Evolutionary conservation across 306 rosid species (phyloP).

Genomic region (Fagus crenata): DNA sequence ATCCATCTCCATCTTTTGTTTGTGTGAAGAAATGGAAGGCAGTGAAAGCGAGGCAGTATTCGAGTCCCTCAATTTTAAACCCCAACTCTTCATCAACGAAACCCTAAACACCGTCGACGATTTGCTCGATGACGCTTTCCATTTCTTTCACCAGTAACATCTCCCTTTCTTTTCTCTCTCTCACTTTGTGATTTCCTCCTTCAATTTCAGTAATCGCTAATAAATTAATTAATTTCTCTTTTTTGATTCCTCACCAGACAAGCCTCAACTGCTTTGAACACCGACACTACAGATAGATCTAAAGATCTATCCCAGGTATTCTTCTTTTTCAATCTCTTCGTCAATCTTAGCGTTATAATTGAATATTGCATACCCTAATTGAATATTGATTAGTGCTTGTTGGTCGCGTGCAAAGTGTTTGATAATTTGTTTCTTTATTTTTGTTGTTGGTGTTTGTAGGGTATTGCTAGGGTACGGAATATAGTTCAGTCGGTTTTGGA

Average conservation of each 20-base stretch:
- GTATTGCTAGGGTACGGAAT: slow-evolving; percentile 44
- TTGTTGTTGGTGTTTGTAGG: slow-evolving; percentile 39
- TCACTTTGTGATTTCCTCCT: not conserved
- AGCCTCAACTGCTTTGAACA: slow-evolving; percentile 50
- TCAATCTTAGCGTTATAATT: too few species aligned
- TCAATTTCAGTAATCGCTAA: not conserved
- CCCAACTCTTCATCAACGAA: slow-evolving; percentile 72
- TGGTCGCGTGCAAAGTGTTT: not conserved
- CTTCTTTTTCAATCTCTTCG: not conserved
- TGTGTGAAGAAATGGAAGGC: slow-evolving; percentile 17
- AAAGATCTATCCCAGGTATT: slow-evolving; percentile 58
- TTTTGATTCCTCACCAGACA: slow-evolving; percentile 43
- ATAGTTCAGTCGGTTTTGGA: slow-evolving; percentile 58
- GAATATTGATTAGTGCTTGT: not conserved
- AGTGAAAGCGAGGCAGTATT: slow-evolving; percentile 63
- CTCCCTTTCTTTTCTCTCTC: not conserved
- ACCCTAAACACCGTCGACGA: slow-evolving; percentile 66
- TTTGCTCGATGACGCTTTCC: slow-evolving; percentile 57
- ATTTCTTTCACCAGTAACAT: slow-evolving; percentile 54
- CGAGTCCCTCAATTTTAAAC: slow-evolving; percentile 63
- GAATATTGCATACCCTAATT: not conserved
- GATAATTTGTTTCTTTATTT: not conserved
- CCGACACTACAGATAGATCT: slow-evolving; percentile 51
- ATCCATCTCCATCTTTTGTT: not conserved
- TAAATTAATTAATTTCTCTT: not conserved